These are phyloP conservation scores for Pythium aristosporum DNA, from an alignment of 352 stramenopile species.

Conservation along the genomic window DNA sequence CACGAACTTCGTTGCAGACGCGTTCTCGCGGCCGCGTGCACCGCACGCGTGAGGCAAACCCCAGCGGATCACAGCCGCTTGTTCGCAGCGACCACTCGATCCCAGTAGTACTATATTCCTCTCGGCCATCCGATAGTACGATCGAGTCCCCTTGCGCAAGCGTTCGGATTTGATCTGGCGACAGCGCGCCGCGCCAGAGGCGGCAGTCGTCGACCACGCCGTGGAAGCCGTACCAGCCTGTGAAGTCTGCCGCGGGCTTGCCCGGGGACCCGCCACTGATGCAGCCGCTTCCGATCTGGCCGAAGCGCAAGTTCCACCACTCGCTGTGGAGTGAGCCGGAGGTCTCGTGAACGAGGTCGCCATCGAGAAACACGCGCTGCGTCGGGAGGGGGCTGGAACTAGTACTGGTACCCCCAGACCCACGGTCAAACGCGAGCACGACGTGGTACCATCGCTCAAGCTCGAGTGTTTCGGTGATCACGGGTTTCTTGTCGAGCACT, in stretches of 20 bases:
- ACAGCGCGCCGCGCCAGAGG: slow-evolving; percentile 27
- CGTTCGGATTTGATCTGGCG: not conserved
- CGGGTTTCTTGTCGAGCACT: slow-evolving; percentile 23
- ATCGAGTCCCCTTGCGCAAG: not conserved
- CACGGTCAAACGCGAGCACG: slow-evolving; percentile 24
- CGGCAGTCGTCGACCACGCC: slow-evolving; percentile 36
- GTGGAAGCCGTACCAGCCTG: slow-evolving; percentile 31
- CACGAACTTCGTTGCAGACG: not conserved
- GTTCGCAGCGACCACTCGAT: not conserved
- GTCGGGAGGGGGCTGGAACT: not conserved
- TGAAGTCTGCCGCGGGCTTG: not conserved
- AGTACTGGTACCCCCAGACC: too few species aligned
- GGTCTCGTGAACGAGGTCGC: slow-evolving; percentile 4
- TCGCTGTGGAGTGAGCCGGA: not conserved
- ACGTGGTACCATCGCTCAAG: slow-evolving; percentile 54
- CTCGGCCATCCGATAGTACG: not conserved
- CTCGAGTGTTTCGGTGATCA: not conserved
- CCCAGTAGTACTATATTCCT: not conserved
- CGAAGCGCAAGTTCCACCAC: not conserved
- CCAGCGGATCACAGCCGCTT: not conserved
- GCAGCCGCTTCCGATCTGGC: slow-evolving; percentile 8
- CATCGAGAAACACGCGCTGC: slow-evolving; percentile 30
- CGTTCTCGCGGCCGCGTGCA: slow-evolving; percentile 1
- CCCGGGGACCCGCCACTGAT: not conserved
- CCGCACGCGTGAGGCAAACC: not conserved